Conservation (phyloP, 2,329 filamentous ascomycete species). For the Arthrobotrys megalospora region DNA sequence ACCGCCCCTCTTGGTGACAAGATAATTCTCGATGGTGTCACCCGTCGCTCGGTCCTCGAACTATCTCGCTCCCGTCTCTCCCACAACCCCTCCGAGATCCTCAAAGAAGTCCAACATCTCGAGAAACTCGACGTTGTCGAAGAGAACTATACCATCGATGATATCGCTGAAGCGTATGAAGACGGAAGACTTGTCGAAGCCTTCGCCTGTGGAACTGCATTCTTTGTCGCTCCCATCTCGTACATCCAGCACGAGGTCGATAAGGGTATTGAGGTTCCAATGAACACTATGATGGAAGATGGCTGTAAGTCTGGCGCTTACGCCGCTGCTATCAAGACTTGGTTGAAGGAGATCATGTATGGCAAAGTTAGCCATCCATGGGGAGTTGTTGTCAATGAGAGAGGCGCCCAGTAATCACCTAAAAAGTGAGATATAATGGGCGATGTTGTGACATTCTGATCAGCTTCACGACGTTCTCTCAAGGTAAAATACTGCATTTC, state of each 20-base stretch:
- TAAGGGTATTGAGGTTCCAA: constrained; percentile 75
- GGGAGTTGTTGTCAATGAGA: constrained; percentile 78
- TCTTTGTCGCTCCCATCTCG: constrained; percentile 79
- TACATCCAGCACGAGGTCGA: constrained; percentile 77
- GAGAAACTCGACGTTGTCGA: constrained; percentile 80
- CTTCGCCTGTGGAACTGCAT: constrained; percentile 90
- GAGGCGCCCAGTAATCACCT: constrained; percentile 28
- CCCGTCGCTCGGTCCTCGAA: constrained; percentile 83
- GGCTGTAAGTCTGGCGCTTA: constrained; percentile 70
- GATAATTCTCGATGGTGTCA: constrained; percentile 89
- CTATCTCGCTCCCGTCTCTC: constrained; percentile 77
- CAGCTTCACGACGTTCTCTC: neutral
- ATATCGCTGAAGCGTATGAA: constrained; percentile 79
- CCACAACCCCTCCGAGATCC: constrained; percentile 66
- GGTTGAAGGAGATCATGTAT: constrained; percentile 82
- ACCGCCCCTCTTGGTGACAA: constrained; percentile 87
- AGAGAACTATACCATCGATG: constrained; percentile 84
- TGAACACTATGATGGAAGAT: constrained; percentile 70
- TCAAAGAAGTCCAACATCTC: constrained; percentile 64
- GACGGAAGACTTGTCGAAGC: constrained; percentile 86
- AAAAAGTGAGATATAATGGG: neutral
- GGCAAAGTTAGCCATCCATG: constrained; percentile 78
- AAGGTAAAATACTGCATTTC: neutral
- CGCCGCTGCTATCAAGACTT: constrained; percentile 76
- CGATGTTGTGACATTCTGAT: neutral